Base-by-base conservation (phyloP, 352 stramenopile species). In the Pythium periplocum region DNA sequence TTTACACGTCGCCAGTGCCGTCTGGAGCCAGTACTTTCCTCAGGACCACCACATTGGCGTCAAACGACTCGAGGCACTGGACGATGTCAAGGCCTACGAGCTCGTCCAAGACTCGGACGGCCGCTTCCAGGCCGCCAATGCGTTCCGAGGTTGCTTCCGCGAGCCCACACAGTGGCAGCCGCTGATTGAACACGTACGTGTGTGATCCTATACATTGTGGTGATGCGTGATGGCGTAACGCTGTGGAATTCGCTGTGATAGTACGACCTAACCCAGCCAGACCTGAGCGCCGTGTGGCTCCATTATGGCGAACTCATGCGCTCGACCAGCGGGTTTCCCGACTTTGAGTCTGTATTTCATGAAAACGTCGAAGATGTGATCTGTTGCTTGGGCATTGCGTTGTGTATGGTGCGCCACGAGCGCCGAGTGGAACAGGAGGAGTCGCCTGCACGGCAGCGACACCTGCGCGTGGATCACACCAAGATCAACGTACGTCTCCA, bases 1-100 rank as follows among this genome's bases (percentile, higher is more conserved):
- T 2, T 46, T 77, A 26, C 26, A 17, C 7, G 75, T 80, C 12
- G 77, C 80, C 4, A 90, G 73, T 40, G 71, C 73, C 55, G 80
- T 90, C 37, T 90, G 80, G 80, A 86, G 62, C 45, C 80, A 86
- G 61, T 90, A 88, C 57, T 90, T 88, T 56, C 75, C 78, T 2
- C 62, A 82, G 30, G 78, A 90, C 57, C 75, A 87, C 51, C 62
- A 73, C 57, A 69, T 69, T 45, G 62, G 62, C 12, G 49, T 69
- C 37, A 53, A 58, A 41, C 48, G 52, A 7, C 48, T 43, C 12
- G 61, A 64, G 39, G 61, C 56, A 35, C 49, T 58, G 26, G 40
- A 51, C 47, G 61, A 66, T 44, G 50, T 44, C n/a, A 55, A 57
- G 37, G 50, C 54, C 38, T 68, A 61, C 57, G 57, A 50, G 51